A percentile compares a stretch with the other conserved stretches of the same genome.
These are phyloP conservation scores for Globisporangium cystogenes DNA, from an alignment of 352 stramenopile species.

Conservation along the genomic window DNA sequence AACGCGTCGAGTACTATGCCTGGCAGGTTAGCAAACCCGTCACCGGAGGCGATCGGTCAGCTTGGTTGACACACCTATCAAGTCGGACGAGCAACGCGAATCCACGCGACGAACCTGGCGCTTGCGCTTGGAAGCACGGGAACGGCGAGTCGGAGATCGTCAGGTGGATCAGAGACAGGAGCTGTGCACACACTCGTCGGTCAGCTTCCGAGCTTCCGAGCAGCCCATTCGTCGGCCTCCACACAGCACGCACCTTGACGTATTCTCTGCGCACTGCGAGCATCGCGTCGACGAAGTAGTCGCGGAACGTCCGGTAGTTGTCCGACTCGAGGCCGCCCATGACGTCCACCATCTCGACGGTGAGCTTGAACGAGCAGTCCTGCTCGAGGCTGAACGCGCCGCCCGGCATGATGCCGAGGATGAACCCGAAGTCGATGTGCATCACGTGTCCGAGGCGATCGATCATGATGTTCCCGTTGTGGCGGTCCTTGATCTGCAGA, in stretches of 20 bases:
- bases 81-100: too few species aligned
- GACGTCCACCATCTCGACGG: slow-evolving; percentile 91
- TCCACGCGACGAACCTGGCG: slow-evolving; percentile 19
- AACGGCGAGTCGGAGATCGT: slow-evolving; percentile 85
- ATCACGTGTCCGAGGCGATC: slow-evolving; percentile 89
- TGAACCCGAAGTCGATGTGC: slow-evolving; percentile 98
- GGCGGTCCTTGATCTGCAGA: slow-evolving; percentile 87
- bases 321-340: slow-evolving; percentile 76
- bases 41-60: neutral
- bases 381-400: slow-evolving; percentile 91
- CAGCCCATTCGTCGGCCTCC: too few species aligned
- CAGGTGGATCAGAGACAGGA: slow-evolving; percentile 89
- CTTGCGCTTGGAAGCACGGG: slow-evolving; percentile 70
- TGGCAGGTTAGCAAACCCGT: neutral
- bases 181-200: slow-evolving; percentile 6
- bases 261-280: slow-evolving; percentile 81
- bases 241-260: slow-evolving; percentile 39
- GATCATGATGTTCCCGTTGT: slow-evolving; percentile 97
- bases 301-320: slow-evolving; percentile 78
- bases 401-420: slow-evolving; percentile 91
- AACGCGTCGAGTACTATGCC: slow-evolving; percentile 16
- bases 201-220: neutral
- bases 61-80: neutral
- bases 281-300: slow-evolving; percentile 90
- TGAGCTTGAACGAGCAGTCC: slow-evolving; percentile 95